phyloP scores from a whole-genome alignment of 2,329 filamentous ascomycete genomes.

The Beauveria bassiana region DNA sequence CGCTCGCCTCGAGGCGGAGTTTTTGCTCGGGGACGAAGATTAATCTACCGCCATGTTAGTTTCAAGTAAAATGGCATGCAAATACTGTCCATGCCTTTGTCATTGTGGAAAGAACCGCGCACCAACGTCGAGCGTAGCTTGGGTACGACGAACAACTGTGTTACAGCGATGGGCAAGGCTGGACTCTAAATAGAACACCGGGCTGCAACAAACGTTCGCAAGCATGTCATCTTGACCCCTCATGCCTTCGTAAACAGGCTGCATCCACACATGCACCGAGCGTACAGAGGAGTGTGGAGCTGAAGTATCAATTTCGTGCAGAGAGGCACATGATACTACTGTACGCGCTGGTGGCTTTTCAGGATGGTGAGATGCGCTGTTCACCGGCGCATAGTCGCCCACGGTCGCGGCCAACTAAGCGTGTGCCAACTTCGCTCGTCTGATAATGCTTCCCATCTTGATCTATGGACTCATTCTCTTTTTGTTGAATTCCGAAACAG shows the following conservation, averaged over 20 bases:
- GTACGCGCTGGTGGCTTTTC: neutral
- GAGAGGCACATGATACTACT: neutral
- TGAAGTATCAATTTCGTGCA: neutral
- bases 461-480: neutral
- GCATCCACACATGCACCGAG: neutral
- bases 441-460: neutral
- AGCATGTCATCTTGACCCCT: too few relatives aligned
- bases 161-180: neutral
- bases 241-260: neutral
- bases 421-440: neutral
- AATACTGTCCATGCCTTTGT: neutral
- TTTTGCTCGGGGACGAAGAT: neutral
- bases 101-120: neutral
- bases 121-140: neutral
- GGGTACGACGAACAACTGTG: neutral
- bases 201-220: neutral
- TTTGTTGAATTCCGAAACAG: neutral
- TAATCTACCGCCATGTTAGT: neutral
- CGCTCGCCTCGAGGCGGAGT: neutral
- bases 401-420: neutral
- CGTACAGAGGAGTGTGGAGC: neutral
- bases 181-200: neutral
- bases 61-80: neutral
- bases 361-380: neutral
- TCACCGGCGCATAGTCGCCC: neutral